Evolutionary conservation across 169 alveolate genomes (phyloP).

Genomic region (Plasmodium coatneyi): DNA sequence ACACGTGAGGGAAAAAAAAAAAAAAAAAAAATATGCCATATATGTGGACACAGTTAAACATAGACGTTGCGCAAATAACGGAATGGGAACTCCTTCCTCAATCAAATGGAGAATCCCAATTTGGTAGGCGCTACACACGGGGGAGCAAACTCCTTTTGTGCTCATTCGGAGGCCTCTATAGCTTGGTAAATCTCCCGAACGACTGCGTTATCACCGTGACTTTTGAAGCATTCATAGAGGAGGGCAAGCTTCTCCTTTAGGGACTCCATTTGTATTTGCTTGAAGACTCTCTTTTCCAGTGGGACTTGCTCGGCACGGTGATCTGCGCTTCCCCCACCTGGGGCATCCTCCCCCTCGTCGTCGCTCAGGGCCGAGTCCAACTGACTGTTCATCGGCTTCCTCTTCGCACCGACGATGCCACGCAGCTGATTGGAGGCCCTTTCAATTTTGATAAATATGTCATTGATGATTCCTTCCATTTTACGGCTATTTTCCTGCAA

Average conservation of each 20-base stretch:
- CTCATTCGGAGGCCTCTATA: constrained; percentile 23
- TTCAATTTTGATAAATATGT: constrained; percentile 46
- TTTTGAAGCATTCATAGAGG: constrained; percentile 54
- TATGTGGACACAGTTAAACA: not conserved
- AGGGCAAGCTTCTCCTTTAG: constrained; percentile 51
- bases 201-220: constrained; percentile 18
- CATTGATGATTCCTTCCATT: constrained; percentile 30
- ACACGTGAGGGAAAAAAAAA: not conserved
- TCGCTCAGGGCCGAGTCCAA: not conserved
- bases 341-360: not conserved
- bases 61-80: not conserved
- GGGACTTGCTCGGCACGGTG: not conserved
- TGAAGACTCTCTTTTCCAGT: constrained; percentile 55
- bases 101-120: not conserved
- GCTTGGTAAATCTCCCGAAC: constrained; percentile 13
- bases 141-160: not conserved
- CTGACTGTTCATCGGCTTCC: not conserved
- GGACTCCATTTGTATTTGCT: constrained; percentile 72
- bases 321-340: not conserved
- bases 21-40: too few species aligned
- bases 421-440: constrained; percentile 57
- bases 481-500: constrained; percentile 34
- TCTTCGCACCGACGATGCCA: not conserved
- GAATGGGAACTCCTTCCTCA: not conserved
- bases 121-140: not conserved